phyloP scores from a whole-genome alignment of 495 filamentous ascomycete species.

The Aspergillus wentii region DNA sequence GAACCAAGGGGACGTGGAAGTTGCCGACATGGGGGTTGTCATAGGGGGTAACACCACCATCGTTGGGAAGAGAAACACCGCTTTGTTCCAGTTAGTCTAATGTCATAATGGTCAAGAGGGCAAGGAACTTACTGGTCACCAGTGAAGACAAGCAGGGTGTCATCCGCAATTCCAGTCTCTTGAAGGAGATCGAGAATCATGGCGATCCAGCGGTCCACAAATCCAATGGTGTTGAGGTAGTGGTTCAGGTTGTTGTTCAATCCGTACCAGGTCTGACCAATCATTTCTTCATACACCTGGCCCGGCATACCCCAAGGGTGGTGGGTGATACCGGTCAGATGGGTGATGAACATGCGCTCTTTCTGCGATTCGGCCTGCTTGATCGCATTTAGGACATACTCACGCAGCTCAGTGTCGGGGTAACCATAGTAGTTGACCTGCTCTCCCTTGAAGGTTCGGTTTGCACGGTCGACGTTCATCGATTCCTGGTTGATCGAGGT shows the following conservation, averaged over 20 bases:
- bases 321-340: slow-evolving; percentile 47
- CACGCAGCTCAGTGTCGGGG: slow-evolving; percentile 36
- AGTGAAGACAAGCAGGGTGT: slow-evolving; percentile 46
- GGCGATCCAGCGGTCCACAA: slow-evolving; percentile 39
- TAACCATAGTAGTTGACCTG: slow-evolving; percentile 50
- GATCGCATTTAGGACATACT: slow-evolving; percentile 45
- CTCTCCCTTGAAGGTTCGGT: slow-evolving; percentile 26
- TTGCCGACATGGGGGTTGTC: slow-evolving; percentile 46
- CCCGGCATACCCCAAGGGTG: slow-evolving; percentile 42
- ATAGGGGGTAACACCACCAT: slow-evolving; percentile 40
- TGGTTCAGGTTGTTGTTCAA: slow-evolving; percentile 30
- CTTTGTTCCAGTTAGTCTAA: slow-evolving; percentile 9
- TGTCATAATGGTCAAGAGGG: background rate
- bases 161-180: slow-evolving; percentile 42
- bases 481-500: slow-evolving; percentile 36
- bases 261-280: slow-evolving; percentile 17
- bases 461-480: slow-evolving; percentile 32
- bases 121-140: slow-evolving; percentile 34
- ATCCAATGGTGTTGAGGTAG: slow-evolving; percentile 39
- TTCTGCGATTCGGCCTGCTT: slow-evolving; percentile 36
- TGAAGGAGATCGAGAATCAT: slow-evolving; percentile 41
- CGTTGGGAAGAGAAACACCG: slow-evolving; percentile 40
- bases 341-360: slow-evolving; percentile 41
- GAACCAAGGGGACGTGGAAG: slow-evolving; percentile 46
- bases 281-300: slow-evolving; percentile 25